phyloP scores from a whole-genome alignment of 2,329 filamentous ascomycete genomes.

The Phaeophleospora eucalypticola region DNA sequence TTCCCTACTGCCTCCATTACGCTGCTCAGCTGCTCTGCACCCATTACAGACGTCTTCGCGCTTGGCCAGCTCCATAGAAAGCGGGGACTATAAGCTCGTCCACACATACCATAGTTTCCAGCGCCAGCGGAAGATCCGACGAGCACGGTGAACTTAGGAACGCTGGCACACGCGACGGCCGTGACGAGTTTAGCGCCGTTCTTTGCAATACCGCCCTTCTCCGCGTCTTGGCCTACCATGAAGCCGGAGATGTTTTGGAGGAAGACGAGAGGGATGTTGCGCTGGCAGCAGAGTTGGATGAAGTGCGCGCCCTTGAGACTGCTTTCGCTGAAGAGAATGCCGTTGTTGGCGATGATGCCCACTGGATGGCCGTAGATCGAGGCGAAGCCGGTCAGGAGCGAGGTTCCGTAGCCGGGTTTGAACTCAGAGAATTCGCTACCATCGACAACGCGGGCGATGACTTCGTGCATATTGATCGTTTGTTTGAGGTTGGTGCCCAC shows the following conservation, averaged over 20 bases:
- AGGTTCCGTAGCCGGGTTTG: conserved; percentile 85
- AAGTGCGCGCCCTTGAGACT: conserved; percentile 95
- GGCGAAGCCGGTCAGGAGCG: conserved; percentile 83
- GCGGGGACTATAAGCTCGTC: conserved; percentile 83
- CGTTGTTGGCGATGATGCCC: conserved; percentile 92
- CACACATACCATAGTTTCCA: conserved; percentile 98
- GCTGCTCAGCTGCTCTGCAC: conserved; percentile 79
- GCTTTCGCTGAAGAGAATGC: conserved; percentile 85
- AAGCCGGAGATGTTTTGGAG: conserved; percentile 96
- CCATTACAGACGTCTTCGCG: conserved; percentile 95
- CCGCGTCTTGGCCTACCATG: conserved; percentile 92
- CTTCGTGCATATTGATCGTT: conserved; percentile 79
- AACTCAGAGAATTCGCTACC: conserved; percentile 89
- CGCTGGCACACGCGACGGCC: conserved; percentile 86
- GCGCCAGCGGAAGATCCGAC: conserved; percentile 91
- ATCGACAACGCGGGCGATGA: conserved; percentile 90
- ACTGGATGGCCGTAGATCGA: conserved; percentile 85
- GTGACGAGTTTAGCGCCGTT: conserved; percentile 96
- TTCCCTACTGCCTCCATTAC: conserved; percentile 96
- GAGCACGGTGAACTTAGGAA: conserved; percentile 95
- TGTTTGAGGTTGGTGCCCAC: conserved; percentile 85
- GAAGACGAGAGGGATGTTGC: conserved; percentile 85
- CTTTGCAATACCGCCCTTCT: conserved; percentile 93
- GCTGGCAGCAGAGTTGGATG: conserved; percentile 87
- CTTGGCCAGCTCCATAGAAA: conserved; percentile 98